A percentile compares a stretch with the other conserved stretches of the same genome.
Evolutionary conservation across 441 rosid species (phyloP).

Genomic region (Aquilaria agallochum): DNA sequence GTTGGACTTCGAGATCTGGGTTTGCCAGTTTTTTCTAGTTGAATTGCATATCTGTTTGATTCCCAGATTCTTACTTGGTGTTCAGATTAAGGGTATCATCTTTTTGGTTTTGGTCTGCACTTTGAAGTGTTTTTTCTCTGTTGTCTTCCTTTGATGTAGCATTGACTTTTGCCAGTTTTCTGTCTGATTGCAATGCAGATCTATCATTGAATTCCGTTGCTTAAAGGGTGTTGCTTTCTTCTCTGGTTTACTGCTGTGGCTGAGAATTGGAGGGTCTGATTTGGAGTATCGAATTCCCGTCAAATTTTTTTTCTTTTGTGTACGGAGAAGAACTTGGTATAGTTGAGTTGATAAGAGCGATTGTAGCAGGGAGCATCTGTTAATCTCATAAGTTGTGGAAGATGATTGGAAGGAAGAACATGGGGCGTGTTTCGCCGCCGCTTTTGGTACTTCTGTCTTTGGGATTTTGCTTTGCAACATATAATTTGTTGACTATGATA

Average conservation of each 20-base stretch:
- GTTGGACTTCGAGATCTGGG: slow-evolving; percentile 17
- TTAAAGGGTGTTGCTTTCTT: slow-evolving; percentile 14
- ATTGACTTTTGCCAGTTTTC: slow-evolving; percentile 6
- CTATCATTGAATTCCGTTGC: slow-evolving; percentile 18
- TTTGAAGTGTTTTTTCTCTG: not conserved
- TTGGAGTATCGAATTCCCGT: slow-evolving; percentile 4
- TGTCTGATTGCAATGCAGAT: slow-evolving; percentile 19
- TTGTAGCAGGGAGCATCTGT: slow-evolving; percentile 16
- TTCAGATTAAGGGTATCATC: not conserved
- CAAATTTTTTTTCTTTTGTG: slow-evolving; percentile 9
- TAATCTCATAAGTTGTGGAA: slow-evolving; percentile 3
- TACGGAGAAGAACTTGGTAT: slow-evolving; percentile 7
- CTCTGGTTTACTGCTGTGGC: slow-evolving; percentile 11
- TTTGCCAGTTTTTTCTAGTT: not conserved
- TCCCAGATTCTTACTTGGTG: slow-evolving; percentile 4
- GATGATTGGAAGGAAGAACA: slow-evolving; percentile 44
- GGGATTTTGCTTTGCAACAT: slow-evolving; percentile 53
- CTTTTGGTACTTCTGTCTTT: slow-evolving; percentile 43
- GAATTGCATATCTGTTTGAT: slow-evolving; percentile 8
- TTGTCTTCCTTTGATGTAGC: not conserved
- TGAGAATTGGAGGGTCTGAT: slow-evolving; percentile 7
- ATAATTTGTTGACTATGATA: slow-evolving; percentile 47
- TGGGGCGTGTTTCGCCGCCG: slow-evolving; percentile 45
- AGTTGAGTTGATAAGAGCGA: slow-evolving; percentile 9
- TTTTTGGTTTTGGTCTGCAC: not conserved